A percentile compares a stretch with the other conserved stretches of the same genome.
Evolutionary conservation across 768 basidiomycete species (phyloP).

Genomic region (Tylopilus rubrobrunneus): DNA sequence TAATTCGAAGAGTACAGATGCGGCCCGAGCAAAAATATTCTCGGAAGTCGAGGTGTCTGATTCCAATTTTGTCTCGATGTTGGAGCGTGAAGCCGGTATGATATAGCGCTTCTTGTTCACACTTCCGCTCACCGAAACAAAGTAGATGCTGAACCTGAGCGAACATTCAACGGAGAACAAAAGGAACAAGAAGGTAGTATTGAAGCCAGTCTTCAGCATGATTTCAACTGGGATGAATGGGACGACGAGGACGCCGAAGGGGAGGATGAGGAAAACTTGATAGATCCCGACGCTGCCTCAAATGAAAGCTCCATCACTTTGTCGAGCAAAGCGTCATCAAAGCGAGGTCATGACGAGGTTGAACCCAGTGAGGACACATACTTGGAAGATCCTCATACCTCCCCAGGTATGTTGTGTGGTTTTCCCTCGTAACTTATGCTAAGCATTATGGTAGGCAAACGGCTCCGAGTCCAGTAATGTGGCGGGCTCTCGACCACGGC

Average conservation of each 20-base stretch:
- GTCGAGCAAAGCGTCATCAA: slow-evolving; percentile 52
- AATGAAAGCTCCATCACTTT: slow-evolving; percentile 53
- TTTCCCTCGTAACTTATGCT: not conserved
- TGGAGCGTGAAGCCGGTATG: slow-evolving; percentile 32
- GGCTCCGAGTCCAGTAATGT: not conserved
- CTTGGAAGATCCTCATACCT: slow-evolving; percentile 33
- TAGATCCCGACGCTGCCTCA: slow-evolving; percentile 44
- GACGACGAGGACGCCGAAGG: slow-evolving; percentile 41
- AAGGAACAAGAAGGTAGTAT: slow-evolving; percentile 16
- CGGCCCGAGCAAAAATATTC: slow-evolving; percentile 1
- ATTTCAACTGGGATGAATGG: slow-evolving; percentile 30
- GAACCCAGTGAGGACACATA: slow-evolving; percentile 39
- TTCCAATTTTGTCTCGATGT: slow-evolving; percentile 22
- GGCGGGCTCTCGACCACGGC: slow-evolving; percentile 27
- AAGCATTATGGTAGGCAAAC: not conserved
- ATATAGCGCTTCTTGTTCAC: not conserved
- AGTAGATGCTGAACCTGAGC: slow-evolving; percentile 27
- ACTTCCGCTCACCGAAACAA: slow-evolving; percentile 6
- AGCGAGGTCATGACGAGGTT: slow-evolving; percentile 45
- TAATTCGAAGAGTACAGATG: slow-evolving; percentile 12
- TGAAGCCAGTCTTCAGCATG: slow-evolving; percentile 14
- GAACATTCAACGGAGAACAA: slow-evolving; percentile 15
- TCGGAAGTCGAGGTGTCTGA: slow-evolving; percentile 27
- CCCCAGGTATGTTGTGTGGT: slow-evolving; percentile 40
- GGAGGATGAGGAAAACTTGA: slow-evolving; percentile 43